A percentile compares a stretch with the other conserved stretches of the same genome.
These are phyloP conservation scores for Hydnum rufescens DNA, from an alignment of 768 basidiomycete genomes.

Conservation along the genomic window DNA sequence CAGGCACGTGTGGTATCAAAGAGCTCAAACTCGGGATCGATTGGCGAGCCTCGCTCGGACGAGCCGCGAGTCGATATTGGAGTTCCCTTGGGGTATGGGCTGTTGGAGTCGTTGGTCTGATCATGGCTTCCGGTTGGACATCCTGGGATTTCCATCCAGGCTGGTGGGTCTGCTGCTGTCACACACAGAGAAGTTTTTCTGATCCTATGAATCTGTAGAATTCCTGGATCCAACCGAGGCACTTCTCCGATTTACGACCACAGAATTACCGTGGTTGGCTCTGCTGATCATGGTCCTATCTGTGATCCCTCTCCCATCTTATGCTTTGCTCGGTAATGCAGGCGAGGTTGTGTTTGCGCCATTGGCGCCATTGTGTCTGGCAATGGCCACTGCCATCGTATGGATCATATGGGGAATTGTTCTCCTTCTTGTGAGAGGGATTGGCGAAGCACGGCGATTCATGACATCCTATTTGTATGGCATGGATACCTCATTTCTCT, in stretches of 20 bases:
- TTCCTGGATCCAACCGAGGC: constrained; percentile 33
- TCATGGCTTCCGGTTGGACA: constrained; percentile 35
- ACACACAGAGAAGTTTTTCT: no score
- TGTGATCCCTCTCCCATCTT: constrained; percentile 34
- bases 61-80: constrained; percentile 54
- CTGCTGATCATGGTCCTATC: constrained; percentile 27
- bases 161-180: background rate
- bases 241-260: constrained; percentile 24
- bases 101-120: constrained; percentile 41
- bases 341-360: constrained; percentile 29
- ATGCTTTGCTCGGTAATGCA: constrained; percentile 39
- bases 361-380: constrained; percentile 36
- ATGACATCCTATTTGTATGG: no score
- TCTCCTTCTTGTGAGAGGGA: background rate
- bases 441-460: background rate
- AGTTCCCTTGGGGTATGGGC: constrained; percentile 55
- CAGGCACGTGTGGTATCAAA: constrained; percentile 31
- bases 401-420: background rate
- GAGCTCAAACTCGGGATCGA: constrained; percentile 40
- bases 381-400: constrained; percentile 21
- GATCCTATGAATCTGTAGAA: background rate
- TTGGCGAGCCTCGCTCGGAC: constrained; percentile 48
- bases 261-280: constrained; percentile 26
- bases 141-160: constrained; percentile 11
- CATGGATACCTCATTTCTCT: no score